phyloP scores from a whole-genome alignment of 495 filamentous ascomycete species.

The Penicillium macrosclerotiorum region DNA sequence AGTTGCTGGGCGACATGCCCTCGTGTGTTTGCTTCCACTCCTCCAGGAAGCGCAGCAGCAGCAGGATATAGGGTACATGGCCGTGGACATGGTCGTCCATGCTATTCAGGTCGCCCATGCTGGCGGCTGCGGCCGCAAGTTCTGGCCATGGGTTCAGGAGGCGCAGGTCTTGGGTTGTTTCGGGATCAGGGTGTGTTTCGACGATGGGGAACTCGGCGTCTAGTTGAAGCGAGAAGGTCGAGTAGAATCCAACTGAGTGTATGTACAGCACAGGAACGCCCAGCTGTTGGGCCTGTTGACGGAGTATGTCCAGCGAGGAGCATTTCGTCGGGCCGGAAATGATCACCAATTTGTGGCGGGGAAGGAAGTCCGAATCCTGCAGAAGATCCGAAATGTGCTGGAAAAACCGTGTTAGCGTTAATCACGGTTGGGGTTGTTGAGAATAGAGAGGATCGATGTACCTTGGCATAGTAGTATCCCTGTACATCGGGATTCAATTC shows the following conservation, averaged over 20 bases:
- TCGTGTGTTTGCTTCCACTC: conserved; percentile 75
- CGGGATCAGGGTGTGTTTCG: conserved; percentile 91
- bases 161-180: conserved; percentile 80
- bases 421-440: neutral
- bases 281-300: conserved; percentile 54
- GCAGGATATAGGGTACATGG: conserved; percentile 83
- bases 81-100: conserved; percentile 83
- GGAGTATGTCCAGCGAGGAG: conserved; percentile 56
- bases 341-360: conserved; percentile 69
- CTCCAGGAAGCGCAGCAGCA: conserved; percentile 83
- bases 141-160: conserved; percentile 87
- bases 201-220: conserved; percentile 85
- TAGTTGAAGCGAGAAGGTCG: conserved; percentile 74
- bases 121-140: conserved; percentile 57
- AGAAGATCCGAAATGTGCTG: conserved; percentile 42
- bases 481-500: conserved; percentile 97
- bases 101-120: conserved; percentile 64
- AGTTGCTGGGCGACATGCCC: conserved; percentile 66
- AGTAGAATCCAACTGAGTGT: conserved; percentile 86
- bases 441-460: conserved; percentile 6
- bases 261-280: conserved; percentile 77
- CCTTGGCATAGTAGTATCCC: conserved; percentile 56
- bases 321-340: conserved; percentile 66
- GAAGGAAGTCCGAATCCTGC: conserved; percentile 43
- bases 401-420: conserved; percentile 8